Evolutionary conservation across 176 grass and related monocot species (phyloP), one percentile per base, ranked within the genome.

Genomic region (Carex pumila): DNA sequence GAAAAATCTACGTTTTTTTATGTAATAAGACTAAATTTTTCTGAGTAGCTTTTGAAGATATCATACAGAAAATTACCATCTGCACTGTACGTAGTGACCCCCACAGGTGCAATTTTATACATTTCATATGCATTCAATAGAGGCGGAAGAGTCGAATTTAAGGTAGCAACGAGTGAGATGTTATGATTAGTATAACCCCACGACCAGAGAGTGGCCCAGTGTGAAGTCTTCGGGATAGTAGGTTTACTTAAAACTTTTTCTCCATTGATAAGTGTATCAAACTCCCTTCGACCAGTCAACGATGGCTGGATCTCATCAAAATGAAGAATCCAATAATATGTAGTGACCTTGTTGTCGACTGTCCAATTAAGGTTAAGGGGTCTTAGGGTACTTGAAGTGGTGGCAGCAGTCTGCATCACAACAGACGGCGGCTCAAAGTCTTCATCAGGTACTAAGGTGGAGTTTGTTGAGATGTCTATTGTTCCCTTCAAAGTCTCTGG

Each of bases 111-210:
- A 49, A 85, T 19, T 34, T n/a, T 4, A 11, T 65, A 85, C 22
- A 85, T n/a, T 39, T 89, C 84, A 9, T 82, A 34, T 50, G 77
- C 87, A 47, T 89, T 85, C 39, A 89, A 41, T 21, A 89, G 19
- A 0, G 87, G 87, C 3, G 83, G 87, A 65, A 89, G 77, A 81
- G 71, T 90, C 0, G 70, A 73, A 12, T 49, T 21, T 12, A 0
- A 1, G 2, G 70, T 25, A 5, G 70, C 70, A 0, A 2, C 18
- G 0, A 73, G 41, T 11, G 41, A 25, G 21, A 73, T 0, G 0
- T 21, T 49, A 21, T 73, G 12, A 50, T 9, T 2, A 25, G 14
- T 72, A 5, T 2, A 1, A 21, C 69, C 69, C 0, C 3, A 0
- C 30, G 4, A 2, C 64, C 30, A 36, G 30, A 7, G 0, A 17